Conservation (phyloP, 202 grass and related monocot species). For the Tripidium arundinaceum region DNA sequence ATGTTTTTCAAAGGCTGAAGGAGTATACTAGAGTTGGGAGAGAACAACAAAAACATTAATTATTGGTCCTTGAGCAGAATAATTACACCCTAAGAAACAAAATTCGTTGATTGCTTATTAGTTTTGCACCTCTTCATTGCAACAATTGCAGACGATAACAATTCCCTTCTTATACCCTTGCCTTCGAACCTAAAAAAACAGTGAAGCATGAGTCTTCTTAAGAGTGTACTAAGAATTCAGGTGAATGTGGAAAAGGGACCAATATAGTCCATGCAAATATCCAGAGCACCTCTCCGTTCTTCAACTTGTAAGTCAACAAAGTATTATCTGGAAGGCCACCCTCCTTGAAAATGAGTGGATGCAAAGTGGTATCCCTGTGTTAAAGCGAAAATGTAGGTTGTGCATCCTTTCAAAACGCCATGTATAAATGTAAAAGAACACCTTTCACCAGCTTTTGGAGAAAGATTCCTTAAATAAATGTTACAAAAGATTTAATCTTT, state of each 20-base stretch:
- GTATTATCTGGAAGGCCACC: constrained; percentile 63
- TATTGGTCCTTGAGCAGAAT: constrained; percentile 23
- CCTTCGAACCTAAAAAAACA: constrained; percentile 44
- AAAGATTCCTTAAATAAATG: constrained; percentile 16
- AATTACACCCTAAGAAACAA: constrained; percentile 20
- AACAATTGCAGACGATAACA: constrained; percentile 59
- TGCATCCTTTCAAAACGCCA: constrained; percentile 14
- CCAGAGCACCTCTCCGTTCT: constrained; percentile 59
- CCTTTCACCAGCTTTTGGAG: not conserved
- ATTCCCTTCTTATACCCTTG: constrained; percentile 60
- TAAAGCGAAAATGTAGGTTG: not conserved
- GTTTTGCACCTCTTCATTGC: constrained; percentile 46
- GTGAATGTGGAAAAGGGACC: not conserved
- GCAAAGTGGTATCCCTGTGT: constrained; percentile 60
- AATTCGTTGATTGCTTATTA: constrained; percentile 1
- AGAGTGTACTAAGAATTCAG: constrained; percentile 24
- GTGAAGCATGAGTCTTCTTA: constrained; percentile 11
- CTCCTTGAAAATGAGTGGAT: constrained; percentile 78
- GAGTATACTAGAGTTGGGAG: constrained; percentile 44
- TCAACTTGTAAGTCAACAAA: constrained; percentile 57
- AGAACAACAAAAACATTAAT: constrained; percentile 22
- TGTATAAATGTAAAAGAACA: constrained; percentile 9
- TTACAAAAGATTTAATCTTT: not conserved
- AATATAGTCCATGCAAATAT: constrained; percentile 26
- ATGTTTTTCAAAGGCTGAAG: constrained; percentile 84